Conservation (phyloP, 371 early-diverging fungal species). For the Mucor piriformis region DNA sequence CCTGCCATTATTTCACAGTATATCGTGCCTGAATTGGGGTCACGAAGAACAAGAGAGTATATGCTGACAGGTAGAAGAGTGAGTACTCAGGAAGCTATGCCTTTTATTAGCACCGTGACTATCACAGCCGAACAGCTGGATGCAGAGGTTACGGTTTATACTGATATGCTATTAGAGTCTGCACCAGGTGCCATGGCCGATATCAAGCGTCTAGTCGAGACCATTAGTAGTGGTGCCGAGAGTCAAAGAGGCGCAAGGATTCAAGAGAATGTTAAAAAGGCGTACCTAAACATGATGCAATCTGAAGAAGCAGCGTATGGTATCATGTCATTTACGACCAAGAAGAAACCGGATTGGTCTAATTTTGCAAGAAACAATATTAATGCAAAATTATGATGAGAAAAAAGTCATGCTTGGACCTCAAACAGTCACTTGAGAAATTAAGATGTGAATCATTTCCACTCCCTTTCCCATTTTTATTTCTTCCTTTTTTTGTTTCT, state of each 20-base stretch:
- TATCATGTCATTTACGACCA: conserved; percentile 57
- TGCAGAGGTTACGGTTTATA: conserved; percentile 44
- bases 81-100: conserved; percentile 42
- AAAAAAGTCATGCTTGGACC: background rate
- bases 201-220: conserved; percentile 57
- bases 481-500: background rate
- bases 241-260: conserved; percentile 26
- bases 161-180: conserved; percentile 48
- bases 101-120: conserved; percentile 45
- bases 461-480: background rate
- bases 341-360: conserved; percentile 66
- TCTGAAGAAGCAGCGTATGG: conserved; percentile 73
- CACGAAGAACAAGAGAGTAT: conserved; percentile 57
- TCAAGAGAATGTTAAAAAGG: conserved; percentile 40
- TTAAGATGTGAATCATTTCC: background rate
- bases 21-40: conserved; percentile 68
- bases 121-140: conserved; percentile 43
- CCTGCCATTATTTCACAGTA: conserved; percentile 76
- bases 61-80: conserved; percentile 70
- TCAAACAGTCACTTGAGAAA: conserved; percentile 1
- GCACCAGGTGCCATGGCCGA: conserved; percentile 63
- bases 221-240: conserved; percentile 43
- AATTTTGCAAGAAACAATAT: conserved; percentile 28
- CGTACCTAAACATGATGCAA: conserved; percentile 66
- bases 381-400: conserved; percentile 38